Conservation (phyloP, 306 rosid species). For the Vigna angularis region DNA sequence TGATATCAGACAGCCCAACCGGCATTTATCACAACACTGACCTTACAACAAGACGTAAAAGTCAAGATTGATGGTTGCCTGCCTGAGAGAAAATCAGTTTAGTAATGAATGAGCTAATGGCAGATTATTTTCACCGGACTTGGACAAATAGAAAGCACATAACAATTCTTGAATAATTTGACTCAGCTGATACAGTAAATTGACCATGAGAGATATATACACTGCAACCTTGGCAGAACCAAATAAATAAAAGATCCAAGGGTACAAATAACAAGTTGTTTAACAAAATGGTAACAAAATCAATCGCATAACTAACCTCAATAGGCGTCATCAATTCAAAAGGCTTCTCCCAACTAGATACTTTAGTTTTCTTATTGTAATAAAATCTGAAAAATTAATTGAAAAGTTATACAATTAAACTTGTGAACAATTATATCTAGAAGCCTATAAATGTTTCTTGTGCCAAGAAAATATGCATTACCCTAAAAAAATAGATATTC, state of each 20-base stretch:
- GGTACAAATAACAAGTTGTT: constrained; percentile 37
- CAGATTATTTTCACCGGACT: constrained; percentile 50
- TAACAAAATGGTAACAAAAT: constrained; percentile 39
- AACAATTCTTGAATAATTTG: constrained; percentile 46
- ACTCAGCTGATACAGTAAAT: constrained; percentile 32
- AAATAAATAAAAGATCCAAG: constrained; percentile 37
- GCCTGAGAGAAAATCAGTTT: constrained; percentile 63
- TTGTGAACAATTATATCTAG: constrained; percentile 13
- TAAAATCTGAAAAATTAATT: constrained; percentile 69
- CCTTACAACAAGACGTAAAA: constrained; percentile 58
- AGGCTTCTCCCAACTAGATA: constrained; percentile 97
- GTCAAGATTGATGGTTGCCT: constrained; percentile 58
- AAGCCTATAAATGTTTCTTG: neutral
- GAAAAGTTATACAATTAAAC: constrained; percentile 11
- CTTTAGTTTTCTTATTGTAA: constrained; percentile 78
- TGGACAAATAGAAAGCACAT: constrained; percentile 49
- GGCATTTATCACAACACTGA: constrained; percentile 58
- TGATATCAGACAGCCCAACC: constrained; percentile 59
- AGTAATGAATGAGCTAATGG: constrained; percentile 56
- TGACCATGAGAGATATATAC: constrained; percentile 41
- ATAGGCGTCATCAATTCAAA: constrained; percentile 82
- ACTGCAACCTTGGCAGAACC: constrained; percentile 33
- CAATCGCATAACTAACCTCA: constrained; percentile 76
- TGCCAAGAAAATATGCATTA: constrained; percentile 6
- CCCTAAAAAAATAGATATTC: constrained; percentile 6